Conservation (phyloP, 139 green algal species). For the Coelastrella sp. region DNA sequence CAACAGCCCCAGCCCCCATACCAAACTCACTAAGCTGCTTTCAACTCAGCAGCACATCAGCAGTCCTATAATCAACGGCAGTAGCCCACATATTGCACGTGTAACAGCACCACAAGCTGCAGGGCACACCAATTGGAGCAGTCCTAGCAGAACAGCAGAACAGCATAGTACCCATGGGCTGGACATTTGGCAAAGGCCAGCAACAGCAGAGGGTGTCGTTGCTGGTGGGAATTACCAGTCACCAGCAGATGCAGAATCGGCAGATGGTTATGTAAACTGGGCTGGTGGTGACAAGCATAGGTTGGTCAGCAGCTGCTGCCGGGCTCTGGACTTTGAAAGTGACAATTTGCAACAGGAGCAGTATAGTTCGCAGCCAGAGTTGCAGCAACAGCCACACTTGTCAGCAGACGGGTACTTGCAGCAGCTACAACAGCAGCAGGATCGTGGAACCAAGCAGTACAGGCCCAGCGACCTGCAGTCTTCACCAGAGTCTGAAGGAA, state of each 20-base stretch:
- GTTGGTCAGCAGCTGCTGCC: too few species aligned
- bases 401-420: neutral
- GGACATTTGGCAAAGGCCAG: neutral
- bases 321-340: too few species aligned
- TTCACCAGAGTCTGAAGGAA: too few species aligned
- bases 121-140: neutral
- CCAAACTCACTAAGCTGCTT: too few species aligned
- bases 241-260: neutral
- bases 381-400: neutral
- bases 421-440: neutral
- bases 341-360: too few species aligned
- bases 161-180: neutral
- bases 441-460: neutral
- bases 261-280: too few species aligned
- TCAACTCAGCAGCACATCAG: neutral
- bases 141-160: neutral
- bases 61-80: neutral
- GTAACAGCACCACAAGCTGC: neutral
- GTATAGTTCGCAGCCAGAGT: neutral
- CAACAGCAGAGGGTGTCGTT: neutral
- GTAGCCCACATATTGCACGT: neutral
- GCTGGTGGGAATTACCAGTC: neutral
- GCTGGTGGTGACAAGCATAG: too few species aligned
- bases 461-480: too few species aligned
- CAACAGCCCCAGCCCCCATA: neutral